Evolutionary conservation across 2,329 filamentous ascomycete species (phyloP).

Genomic region (Lasiodiplodia hormozganensis): DNA sequence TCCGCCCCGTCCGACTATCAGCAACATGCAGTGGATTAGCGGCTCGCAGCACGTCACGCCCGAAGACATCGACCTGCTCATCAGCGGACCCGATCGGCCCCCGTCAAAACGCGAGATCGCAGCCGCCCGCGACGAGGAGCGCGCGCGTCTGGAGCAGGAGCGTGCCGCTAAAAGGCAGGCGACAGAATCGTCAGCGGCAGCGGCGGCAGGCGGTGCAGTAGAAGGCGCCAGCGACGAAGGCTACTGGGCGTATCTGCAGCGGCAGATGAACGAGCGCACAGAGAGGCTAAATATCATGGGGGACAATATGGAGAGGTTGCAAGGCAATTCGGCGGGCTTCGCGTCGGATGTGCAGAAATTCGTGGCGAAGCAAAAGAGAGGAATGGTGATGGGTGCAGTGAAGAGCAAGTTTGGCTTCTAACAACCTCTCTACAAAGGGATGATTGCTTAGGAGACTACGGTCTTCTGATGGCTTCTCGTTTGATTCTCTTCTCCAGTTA

Average conservation of each 20-base stretch:
- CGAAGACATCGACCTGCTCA: slow-evolving; percentile 85
- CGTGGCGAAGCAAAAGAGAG: slow-evolving; percentile 85
- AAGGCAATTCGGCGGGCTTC: slow-evolving; percentile 82
- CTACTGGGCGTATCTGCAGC: slow-evolving; percentile 79
- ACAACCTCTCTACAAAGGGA: not conserved
- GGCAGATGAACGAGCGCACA: slow-evolving; percentile 88
- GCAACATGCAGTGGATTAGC: slow-evolving; percentile 94
- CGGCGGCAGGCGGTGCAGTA: slow-evolving; percentile 34
- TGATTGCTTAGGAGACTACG: not conserved
- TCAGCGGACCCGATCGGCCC: slow-evolving; percentile 86
- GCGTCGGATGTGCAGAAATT: slow-evolving; percentile 88
- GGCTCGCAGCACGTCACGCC: slow-evolving; percentile 91
- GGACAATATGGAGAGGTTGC: slow-evolving; percentile 83
- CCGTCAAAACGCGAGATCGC: slow-evolving; percentile 87
- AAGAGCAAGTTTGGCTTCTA: slow-evolving; percentile 29
- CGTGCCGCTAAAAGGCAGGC: slow-evolving; percentile 47
- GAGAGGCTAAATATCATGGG: slow-evolving; percentile 84
- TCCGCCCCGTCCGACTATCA: slow-evolving; percentile 88
- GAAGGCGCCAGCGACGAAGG: slow-evolving; percentile 57
- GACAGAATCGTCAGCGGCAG: slow-evolving; percentile 24
- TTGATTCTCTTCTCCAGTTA: not conserved
- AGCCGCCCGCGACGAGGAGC: slow-evolving; percentile 77
- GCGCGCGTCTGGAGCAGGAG: slow-evolving; percentile 54
- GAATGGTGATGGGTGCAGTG: slow-evolving; percentile 71
- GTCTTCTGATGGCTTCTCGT: not conserved